Percentiles rank a stretch among this genome's conserved stretches.
Evolutionary conservation across 2,329 filamentous ascomycete genomes (phyloP).

Genomic region (Fusarium miscanthi): DNA sequence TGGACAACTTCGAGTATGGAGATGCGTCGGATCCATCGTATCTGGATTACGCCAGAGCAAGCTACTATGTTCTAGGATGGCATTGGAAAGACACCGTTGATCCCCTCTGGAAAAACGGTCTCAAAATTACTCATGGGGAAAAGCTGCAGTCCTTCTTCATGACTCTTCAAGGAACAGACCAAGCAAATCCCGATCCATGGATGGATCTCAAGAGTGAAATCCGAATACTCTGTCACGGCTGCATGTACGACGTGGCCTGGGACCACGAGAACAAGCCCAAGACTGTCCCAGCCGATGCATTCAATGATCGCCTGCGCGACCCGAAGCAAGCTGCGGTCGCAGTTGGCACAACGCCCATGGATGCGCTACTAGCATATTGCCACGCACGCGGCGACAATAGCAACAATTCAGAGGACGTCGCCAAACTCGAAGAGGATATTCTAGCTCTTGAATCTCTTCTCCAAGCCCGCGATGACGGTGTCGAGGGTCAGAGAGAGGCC

Average conservation of each 20-base stretch:
- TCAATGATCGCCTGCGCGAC: conserved; percentile 29
- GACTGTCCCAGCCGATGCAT: conserved; percentile 48
- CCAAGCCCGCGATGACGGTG: conserved; percentile 47
- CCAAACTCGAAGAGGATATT: conserved; percentile 46
- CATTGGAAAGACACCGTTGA: conserved; percentile 44
- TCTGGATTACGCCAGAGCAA: conserved; percentile 44
- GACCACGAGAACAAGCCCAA: conserved; percentile 44
- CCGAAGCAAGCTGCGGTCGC: conserved; percentile 41
- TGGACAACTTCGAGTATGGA: conserved; percentile 53
- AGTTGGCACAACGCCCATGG: conserved; percentile 54
- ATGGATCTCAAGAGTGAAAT: conserved; percentile 21
- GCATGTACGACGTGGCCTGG: conserved; percentile 54
- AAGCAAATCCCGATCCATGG: conserved; percentile 19
- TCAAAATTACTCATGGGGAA: not conserved
- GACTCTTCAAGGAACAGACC: conserved; percentile 22
- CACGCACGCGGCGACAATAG: conserved; percentile 40
- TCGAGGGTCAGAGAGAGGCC: conserved; percentile 47
- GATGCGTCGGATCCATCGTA: conserved; percentile 27
- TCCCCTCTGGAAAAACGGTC: conserved; percentile 25
- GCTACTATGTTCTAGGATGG: conserved; percentile 57
- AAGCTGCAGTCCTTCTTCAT: conserved; percentile 40
- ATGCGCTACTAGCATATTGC: conserved; percentile 52
- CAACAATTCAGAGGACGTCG: not conserved
- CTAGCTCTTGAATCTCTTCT: conserved; percentile 45
- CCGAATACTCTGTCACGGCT: conserved; percentile 49